A percentile compares a stretch with the other conserved stretches of the same genome.
phyloP scores from a whole-genome alignment of 257 asterid genomes.

The Nicotiana attenuata region DNA sequence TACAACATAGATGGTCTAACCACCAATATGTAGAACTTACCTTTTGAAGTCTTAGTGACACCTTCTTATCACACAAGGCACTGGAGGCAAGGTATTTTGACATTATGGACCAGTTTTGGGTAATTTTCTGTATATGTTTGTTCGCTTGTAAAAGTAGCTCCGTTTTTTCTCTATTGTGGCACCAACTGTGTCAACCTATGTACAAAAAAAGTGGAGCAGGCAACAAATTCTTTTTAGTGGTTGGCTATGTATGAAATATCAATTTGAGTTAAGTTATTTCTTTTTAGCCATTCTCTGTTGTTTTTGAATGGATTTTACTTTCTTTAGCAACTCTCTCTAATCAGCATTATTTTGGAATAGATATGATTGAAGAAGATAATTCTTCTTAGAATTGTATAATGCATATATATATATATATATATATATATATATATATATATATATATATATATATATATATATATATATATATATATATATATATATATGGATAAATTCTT shows the following conservation, averaged over 20 bases:
- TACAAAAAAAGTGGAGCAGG: neutral
- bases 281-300: neutral
- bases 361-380: neutral
- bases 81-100: too few relatives aligned
- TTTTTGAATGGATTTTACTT: neutral
- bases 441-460: neutral
- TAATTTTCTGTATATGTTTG: too few relatives aligned
- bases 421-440: neutral
- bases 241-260: constrained; percentile 1
- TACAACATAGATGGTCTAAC: too few relatives aligned
- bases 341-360: neutral
- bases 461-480: neutral
- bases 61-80: too few relatives aligned
- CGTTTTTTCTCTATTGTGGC: too few relatives aligned
- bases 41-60: too few relatives aligned
- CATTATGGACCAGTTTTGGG: too few relatives aligned
- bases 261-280: neutral
- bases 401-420: neutral
- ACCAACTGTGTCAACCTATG: too few relatives aligned
- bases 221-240: neutral
- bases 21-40: too few relatives aligned
- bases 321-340: neutral
- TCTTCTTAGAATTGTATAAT: neutral
- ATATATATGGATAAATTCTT: constrained; percentile 1
- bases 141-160: too few relatives aligned